Base-by-base conservation (phyloP, 2,329 filamentous ascomycete species). In the Botryotinia convoluta region DNA sequence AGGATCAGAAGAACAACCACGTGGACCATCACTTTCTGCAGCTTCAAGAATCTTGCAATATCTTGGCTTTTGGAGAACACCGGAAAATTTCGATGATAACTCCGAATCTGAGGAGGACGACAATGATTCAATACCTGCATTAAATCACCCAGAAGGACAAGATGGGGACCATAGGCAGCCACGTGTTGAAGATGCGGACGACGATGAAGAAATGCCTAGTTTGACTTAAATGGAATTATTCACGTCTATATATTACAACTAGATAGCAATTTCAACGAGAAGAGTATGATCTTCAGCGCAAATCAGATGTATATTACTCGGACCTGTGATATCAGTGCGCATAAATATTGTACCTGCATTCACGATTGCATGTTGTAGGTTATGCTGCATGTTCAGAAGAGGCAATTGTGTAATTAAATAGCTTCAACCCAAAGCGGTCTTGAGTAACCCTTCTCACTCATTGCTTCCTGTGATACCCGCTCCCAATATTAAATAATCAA, bases 11-110 rank as follows among this genome's bases (percentile, higher is more conserved):
- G 64, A 39, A n/a, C 64, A 60, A 62, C n/a, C 29, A 70, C 72
- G 62, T 16, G 57, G 71, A n/a, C 73, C 73, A 29, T 72, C 71
- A 45, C n/a, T 68, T 5, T 71, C 75, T 20, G 45, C 76, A 3
- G 75, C 75, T 12, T 74, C 74, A 35, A 74, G 76, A 64, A 32
- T 79, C 4, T 29, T 79, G 37, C 74, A 74, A 59, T 45, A 32
- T 57, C 44, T 72, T 7, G 75, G 78, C 71, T 74, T 79, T 26
- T 79, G 76, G 76, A 71, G 76, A 61, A 16, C 60, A 42, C 39
- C 69, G 14, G 70, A 44, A n/a, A 26, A 42, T 60, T 51, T 37
- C 18, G 61, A 65, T 3, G 68, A 39, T 26, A 16, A 48, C 3
- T 60, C 61, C 4, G 65, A 29, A 32, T 37, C 14, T 14, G 65